A percentile compares a stretch with the other conserved stretches of the same genome.
phyloP scores from a whole-genome alignment of 2,329 filamentous ascomycete genomes.

The Aphanoascus verrucosus region DNA sequence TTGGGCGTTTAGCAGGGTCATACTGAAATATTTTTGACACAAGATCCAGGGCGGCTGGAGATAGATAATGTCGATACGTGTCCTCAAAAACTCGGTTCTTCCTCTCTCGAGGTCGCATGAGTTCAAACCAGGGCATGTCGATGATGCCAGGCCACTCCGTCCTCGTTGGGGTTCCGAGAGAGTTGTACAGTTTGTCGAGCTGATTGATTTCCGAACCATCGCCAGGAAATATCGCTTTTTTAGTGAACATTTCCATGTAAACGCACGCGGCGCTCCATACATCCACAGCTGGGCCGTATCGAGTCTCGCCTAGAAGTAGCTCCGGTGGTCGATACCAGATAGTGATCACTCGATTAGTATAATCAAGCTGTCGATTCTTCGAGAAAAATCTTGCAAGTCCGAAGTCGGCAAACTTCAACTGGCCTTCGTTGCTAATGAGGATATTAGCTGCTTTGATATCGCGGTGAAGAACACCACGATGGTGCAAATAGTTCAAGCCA shows the following conservation, averaged over 20 bases:
- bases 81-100: conserved; percentile 68
- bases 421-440: conserved; percentile 76
- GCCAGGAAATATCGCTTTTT: conserved; percentile 86
- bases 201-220: conserved; percentile 94
- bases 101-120: conserved; percentile 67
- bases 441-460: conserved; percentile 99
- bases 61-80: conserved; percentile 67
- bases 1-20: conserved; percentile 73
- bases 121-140: conserved; percentile 96
- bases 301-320: conserved; percentile 78
- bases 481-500: conserved; percentile 85
- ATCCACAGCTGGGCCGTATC: conserved; percentile 81
- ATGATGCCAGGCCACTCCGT: conserved; percentile 77
- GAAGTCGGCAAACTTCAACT: conserved; percentile 90
- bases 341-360: conserved; percentile 96
- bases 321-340: conserved; percentile 96
- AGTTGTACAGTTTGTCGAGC: conserved; percentile 88
- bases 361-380: conserved; percentile 82
- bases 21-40: conserved; percentile 78
- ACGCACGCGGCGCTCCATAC: conserved; percentile 98
- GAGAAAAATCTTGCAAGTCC: conserved; percentile 92
- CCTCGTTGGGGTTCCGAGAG: conserved; percentile 77
- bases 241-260: conserved; percentile 90
- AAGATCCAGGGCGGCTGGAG: conserved; percentile 71
- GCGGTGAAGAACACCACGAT: conserved; percentile 83